Evolutionary conservation across 768 basidiomycete genomes (phyloP).

Genomic region (Termitomyces bulborhizus): DNA sequence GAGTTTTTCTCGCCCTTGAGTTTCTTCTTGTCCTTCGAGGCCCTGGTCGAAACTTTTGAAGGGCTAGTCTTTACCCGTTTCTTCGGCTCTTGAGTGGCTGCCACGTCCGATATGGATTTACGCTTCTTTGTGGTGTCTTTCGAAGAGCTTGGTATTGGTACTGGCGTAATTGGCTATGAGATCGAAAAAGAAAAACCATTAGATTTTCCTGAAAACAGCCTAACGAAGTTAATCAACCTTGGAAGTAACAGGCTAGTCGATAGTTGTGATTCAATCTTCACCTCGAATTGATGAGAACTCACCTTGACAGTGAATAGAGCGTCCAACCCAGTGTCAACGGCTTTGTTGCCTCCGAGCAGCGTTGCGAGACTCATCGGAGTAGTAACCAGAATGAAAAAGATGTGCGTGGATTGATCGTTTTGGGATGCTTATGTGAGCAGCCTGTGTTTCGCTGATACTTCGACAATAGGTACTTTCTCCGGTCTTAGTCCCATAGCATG

Average conservation of each 20-base stretch:
- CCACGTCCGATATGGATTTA: constrained; percentile 21
- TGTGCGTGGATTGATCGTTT: not conserved
- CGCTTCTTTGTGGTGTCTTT: constrained; percentile 24
- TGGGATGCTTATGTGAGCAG: too few relatives aligned
- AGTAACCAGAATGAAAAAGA: not conserved
- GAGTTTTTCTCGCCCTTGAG: constrained; percentile 11
- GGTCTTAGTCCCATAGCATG: too few relatives aligned
- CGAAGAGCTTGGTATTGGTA: constrained; percentile 16
- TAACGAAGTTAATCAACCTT: not conserved
- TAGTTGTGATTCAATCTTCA: not conserved
- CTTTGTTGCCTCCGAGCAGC: constrained; percentile 34
- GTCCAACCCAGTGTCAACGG: constrained; percentile 56
- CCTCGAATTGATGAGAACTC: constrained; percentile 13
- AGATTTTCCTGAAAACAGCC: not conserved
- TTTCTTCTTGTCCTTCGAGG: constrained; percentile 15
- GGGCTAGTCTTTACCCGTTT: constrained; percentile 22
- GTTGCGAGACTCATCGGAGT: constrained; percentile 52
- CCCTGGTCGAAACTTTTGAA: constrained; percentile 2
- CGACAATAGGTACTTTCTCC: too few relatives aligned
- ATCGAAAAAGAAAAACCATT: not conserved
- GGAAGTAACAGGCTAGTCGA: constrained; percentile 12
- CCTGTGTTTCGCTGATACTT: too few relatives aligned
- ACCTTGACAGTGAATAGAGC: constrained; percentile 54
- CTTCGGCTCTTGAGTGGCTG: constrained; percentile 3
- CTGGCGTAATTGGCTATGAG: constrained; percentile 11